Percentiles rank a stretch among this genome's conserved stretches.
Evolutionary conservation across 345 rosid genomes (phyloP).

Genomic region (Geranium rotundifolium): DNA sequence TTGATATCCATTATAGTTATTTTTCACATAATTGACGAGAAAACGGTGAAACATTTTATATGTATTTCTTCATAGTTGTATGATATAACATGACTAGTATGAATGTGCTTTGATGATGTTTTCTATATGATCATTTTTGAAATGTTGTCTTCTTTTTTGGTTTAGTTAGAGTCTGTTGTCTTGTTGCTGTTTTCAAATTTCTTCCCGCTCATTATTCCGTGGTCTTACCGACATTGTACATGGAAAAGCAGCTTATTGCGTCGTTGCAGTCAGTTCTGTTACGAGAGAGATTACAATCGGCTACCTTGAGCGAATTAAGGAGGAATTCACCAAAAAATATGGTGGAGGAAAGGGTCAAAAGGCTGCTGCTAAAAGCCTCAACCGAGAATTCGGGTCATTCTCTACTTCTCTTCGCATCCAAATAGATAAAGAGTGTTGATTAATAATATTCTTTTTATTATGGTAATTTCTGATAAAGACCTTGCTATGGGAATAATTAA

Average conservation of each 20-base stretch:
- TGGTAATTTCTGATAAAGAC: background rate
- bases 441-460: conserved; percentile 8
- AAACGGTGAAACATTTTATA: no score
- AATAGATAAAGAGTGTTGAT: background rate
- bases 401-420: background rate
- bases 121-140: no score
- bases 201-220: background rate
- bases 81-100: no score
- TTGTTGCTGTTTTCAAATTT: background rate
- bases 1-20: no score
- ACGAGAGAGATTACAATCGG: conserved; percentile 55
- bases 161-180: no score
- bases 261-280: conserved; percentile 51
- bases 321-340: conserved; percentile 61
- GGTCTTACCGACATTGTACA: background rate
- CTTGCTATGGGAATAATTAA: conserved; percentile 15
- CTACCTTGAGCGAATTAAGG: conserved; percentile 51
- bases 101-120: no score
- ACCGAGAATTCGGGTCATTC: conserved; percentile 61
- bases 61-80: no score
- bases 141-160: no score
- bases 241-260: conserved; percentile 44
- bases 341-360: conserved; percentile 72
- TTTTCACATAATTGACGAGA: no score
- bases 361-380: conserved; percentile 62